Evolutionary conservation across 257 asterid genomes (phyloP), one percentile per base, ranked within the genome.

Genomic region (Primulina eburnea): DNA sequence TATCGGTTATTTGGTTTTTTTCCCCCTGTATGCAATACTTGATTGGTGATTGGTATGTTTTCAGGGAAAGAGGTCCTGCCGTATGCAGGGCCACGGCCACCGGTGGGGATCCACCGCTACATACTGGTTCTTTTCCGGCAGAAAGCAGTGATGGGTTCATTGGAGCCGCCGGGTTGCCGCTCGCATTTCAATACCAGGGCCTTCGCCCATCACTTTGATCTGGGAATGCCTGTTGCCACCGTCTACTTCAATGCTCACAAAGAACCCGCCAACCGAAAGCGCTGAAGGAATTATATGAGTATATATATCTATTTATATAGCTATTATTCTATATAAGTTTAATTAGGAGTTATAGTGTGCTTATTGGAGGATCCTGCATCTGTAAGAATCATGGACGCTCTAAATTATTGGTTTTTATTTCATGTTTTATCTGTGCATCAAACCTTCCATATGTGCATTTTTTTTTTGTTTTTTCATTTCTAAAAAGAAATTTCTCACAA

Each of bases 171-270:
- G 0, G 8, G 5, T 18, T 20, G 68, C 3, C 75, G 92, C 9
- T 68, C 83, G 0, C 79, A 81, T 28, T 88, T 86, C 79, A 79
- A 58, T 68, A 88, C 95, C 4, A 64, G 92, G 21, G 77, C 77
- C 2, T 88, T 88, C 2, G 92, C 92, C 0, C 70, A 65, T 0
- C 71, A 75, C 26, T 57, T 73, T 7, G 78, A 80, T 33, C 79
- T 86, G 7, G 88, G 84, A 17, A 61, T 34, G 7, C 95, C 92
- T 0, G 95, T 86, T 1, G 83, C 88, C 62, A 80, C 82, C 0
- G 95, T 88, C 16, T 84, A 86, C 58, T 88, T 84, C 82, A 84
- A 84, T 18, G 82, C 92, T n/a, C 85, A 80, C 18, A 81, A 73
- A 67, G 92, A 88, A 60, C 95, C 92, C 0, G 62, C 81, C 18